A percentile compares a stretch with the other conserved stretches of the same genome.
phyloP scores from a whole-genome alignment of 345 rosid genomes.

The Boechera divaricarpa region DNA sequence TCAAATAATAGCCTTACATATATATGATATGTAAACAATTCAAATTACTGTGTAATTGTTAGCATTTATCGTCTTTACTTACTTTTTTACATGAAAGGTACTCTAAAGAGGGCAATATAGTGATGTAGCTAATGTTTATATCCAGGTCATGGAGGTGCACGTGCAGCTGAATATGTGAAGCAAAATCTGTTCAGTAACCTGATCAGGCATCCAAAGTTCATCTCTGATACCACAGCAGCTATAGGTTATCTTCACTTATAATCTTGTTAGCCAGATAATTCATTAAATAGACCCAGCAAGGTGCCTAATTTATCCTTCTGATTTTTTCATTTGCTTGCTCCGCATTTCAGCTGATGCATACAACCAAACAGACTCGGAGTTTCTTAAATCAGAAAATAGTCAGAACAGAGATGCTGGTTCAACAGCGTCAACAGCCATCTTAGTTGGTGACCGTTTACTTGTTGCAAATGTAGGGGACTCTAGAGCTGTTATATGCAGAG shows the following conservation, averaged over 20 bases:
- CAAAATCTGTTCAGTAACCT: constrained; percentile 92
- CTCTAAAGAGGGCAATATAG: not conserved
- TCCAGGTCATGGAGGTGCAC: constrained; percentile 99
- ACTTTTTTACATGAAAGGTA: not conserved
- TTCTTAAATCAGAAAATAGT: constrained; percentile 85
- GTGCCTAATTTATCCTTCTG: constrained; percentile 27
- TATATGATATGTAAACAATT: not conserved
- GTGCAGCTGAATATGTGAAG: constrained; percentile 99
- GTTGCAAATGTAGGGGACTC: constrained; percentile 99
- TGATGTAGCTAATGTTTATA: constrained; percentile 31
- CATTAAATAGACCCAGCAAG: not conserved
- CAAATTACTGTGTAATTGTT: not conserved
- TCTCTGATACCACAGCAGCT: constrained; percentile 90
- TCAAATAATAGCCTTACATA: not conserved
- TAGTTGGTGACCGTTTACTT: constrained; percentile 90
- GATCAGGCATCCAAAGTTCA: constrained; percentile 93
- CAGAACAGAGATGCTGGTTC: constrained; percentile 99
- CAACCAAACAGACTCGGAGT: constrained; percentile 89
- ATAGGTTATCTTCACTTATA: constrained; percentile 59
- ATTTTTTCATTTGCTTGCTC: constrained; percentile 30
- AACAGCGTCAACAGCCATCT: constrained; percentile 96
- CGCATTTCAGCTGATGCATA: constrained; percentile 83
- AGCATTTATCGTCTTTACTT: not conserved
- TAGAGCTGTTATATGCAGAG: constrained; percentile 96
- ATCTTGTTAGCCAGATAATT: constrained; percentile 14